Percentiles rank a stretch among this genome's conserved stretches.
phyloP scores from a whole-genome alignment of 495 filamentous ascomycete species.

The Penicillium nucicola region DNA sequence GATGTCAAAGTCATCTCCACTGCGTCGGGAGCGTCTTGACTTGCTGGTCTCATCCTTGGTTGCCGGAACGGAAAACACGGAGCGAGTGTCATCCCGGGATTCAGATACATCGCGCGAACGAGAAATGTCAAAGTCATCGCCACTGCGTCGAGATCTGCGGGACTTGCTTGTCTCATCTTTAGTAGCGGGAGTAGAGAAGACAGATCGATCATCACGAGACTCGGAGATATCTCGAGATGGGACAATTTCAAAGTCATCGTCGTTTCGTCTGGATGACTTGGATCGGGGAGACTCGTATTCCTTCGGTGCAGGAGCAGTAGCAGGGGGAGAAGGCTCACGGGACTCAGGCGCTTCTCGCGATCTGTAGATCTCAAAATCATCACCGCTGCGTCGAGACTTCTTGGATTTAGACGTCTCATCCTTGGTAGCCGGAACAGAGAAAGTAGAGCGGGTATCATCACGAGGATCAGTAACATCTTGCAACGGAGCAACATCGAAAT shows the following conservation, averaged over 20 bases:
- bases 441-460: neutral
- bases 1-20: neutral
- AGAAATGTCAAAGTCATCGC: conserved; percentile 1
- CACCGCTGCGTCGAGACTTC: neutral
- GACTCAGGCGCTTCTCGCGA: conserved; percentile 7
- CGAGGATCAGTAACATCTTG: neutral
- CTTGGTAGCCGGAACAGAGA: neutral
- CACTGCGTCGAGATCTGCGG: neutral
- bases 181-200: conserved; percentile 1
- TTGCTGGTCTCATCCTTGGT: neutral
- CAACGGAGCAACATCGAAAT: neutral
- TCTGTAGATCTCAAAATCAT: conserved; percentile 1
- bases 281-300: neutral
- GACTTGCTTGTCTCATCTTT: conserved; percentile 6
- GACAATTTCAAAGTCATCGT: neutral
- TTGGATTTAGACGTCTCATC: neutral
- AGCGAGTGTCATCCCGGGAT: neutral
- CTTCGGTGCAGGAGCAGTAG: conserved; percentile 17
- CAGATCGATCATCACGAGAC: conserved; percentile 3
- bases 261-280: neutral
- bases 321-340: conserved; percentile 17
- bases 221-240: neutral
- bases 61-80: neutral
- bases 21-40: neutral
- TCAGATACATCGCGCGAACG: neutral